Evolutionary conservation across 2,329 filamentous ascomycete species (phyloP).

Genomic region (Fusarium annulatum): DNA sequence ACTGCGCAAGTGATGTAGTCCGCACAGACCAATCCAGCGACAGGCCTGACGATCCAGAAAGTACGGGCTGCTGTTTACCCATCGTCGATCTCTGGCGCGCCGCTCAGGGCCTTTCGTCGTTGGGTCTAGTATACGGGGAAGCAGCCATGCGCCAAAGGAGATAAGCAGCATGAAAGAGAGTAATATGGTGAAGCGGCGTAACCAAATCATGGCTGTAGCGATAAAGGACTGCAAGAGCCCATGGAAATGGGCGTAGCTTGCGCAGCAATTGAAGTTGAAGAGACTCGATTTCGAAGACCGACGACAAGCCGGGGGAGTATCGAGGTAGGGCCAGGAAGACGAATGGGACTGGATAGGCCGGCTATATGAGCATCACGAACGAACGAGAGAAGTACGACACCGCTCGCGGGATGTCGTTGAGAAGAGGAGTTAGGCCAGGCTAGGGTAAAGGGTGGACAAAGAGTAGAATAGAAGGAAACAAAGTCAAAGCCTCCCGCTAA

Average conservation of each 20-base stretch:
- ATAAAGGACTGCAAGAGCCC: constrained; percentile 8
- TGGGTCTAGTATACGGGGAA: constrained; percentile 70
- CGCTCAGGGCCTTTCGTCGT: constrained; percentile 71
- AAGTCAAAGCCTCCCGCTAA: constrained; percentile 16
- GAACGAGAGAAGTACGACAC: constrained; percentile 40
- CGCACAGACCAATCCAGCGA: constrained; percentile 82
- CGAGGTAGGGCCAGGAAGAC: constrained; percentile 4
- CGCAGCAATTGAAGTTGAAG: background rate
- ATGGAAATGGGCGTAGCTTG: constrained; percentile 4
- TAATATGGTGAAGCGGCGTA: constrained; percentile 58
- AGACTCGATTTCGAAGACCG: constrained; percentile 17
- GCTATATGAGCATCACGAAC: constrained; percentile 47
- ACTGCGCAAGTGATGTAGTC: constrained; percentile 75
- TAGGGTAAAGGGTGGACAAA: constrained; percentile 6
- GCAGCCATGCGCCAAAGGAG: constrained; percentile 60
- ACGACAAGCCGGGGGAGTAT: constrained; percentile 8
- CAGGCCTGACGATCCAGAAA: constrained; percentile 82
- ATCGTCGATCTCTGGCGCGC: constrained; percentile 70
- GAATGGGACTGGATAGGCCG: constrained; percentile 37
- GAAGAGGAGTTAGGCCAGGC: constrained; percentile 1
- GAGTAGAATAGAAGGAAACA: background rate
- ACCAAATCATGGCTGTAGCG: constrained; percentile 55
- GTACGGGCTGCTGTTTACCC: constrained; percentile 77
- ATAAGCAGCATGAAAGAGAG: constrained; percentile 55
- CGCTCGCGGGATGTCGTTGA: constrained; percentile 43